Evolutionary conservation across 148 eudicot genomes (phyloP).

Genomic region (Gaultheria prostrata): DNA sequence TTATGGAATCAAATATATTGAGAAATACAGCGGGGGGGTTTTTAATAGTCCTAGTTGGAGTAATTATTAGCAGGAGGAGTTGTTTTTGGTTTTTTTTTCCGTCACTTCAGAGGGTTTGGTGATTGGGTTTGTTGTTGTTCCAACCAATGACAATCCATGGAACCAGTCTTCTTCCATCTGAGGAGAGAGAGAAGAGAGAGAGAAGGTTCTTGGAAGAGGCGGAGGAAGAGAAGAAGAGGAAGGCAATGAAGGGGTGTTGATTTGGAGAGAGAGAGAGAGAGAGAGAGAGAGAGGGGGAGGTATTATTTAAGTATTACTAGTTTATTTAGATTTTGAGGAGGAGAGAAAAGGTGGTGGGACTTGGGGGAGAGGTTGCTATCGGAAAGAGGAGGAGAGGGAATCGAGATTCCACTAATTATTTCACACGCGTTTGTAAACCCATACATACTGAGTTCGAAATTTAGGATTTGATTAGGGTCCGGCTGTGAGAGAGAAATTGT

Average conservation of each 20-base stretch:
- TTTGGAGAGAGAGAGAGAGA: background rate
- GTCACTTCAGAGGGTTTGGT: background rate
- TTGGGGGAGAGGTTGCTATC: background rate
- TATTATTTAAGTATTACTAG: too few species aligned
- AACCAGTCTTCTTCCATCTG: background rate
- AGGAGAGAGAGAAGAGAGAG: background rate
- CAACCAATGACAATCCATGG: background rate
- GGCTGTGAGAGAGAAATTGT: too few species aligned
- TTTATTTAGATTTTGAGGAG: constrained; percentile 1
- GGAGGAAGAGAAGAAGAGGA: background rate
- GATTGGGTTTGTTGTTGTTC: background rate
- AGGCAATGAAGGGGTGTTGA: background rate
- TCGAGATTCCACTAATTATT: background rate
- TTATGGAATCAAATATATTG: background rate
- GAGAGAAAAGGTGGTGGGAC: background rate
- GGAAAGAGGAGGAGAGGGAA: background rate
- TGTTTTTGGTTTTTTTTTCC: background rate
- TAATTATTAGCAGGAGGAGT: background rate
- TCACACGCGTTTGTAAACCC: background rate
- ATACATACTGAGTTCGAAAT: too few species aligned
- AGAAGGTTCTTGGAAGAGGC: constrained; percentile 18
- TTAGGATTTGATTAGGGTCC: too few species aligned
- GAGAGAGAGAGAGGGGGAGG: background rate
- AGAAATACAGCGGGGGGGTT: background rate
- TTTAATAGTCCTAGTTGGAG: background rate